A percentile compares a stretch with the other conserved stretches of the same genome.
These are phyloP conservation scores for Neofusicoccum laricinum DNA, from an alignment of 2,329 filamentous ascomycete species.

Conservation along the genomic window DNA sequence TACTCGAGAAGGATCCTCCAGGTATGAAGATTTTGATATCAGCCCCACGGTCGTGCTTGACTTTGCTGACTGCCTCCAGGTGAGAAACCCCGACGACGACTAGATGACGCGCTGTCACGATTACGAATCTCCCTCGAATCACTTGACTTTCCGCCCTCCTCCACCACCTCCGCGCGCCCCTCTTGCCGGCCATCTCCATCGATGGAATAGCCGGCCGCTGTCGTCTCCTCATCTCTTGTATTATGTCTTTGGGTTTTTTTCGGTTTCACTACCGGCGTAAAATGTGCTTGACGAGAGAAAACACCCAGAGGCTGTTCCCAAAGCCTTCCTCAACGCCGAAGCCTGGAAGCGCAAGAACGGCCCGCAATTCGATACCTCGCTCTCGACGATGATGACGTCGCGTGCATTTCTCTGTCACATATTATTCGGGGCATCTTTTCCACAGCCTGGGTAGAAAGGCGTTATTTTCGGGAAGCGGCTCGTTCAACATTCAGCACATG, in stretches of 20 bases:
- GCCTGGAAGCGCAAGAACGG: neutral
- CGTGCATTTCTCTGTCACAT: slow-evolving; percentile 17
- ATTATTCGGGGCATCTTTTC: slow-evolving; percentile 12
- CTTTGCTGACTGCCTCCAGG: slow-evolving; percentile 1
- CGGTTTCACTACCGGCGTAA: neutral
- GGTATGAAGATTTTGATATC: slow-evolving; percentile 55
- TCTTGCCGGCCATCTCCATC: neutral
- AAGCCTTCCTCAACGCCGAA: neutral
- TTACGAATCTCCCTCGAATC: slow-evolving; percentile 18
- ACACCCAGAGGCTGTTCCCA: neutral
- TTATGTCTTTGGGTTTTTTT: slow-evolving; percentile 15
- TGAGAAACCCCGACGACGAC: slow-evolving; percentile 18
- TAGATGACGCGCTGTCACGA: slow-evolving; percentile 18
- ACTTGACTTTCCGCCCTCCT: slow-evolving; percentile 14
- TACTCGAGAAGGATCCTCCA: slow-evolving; percentile 94
- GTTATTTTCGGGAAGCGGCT: slow-evolving; percentile 16
- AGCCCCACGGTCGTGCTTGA: neutral
- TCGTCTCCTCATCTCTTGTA: slow-evolving; percentile 11
- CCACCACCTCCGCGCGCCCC: slow-evolving; percentile 9
- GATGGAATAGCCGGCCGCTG: neutral
- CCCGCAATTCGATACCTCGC: slow-evolving; percentile 12
- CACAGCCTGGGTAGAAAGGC: slow-evolving; percentile 12
- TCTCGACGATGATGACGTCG: slow-evolving; percentile 15
- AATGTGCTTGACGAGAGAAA: slow-evolving; percentile 14
- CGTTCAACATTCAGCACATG: slow-evolving; percentile 11